Percentiles rank a stretch among this genome's conserved stretches.
Conservation (phyloP, 495 filamentous ascomycete species). For the Penicillium argentinense region DNA sequence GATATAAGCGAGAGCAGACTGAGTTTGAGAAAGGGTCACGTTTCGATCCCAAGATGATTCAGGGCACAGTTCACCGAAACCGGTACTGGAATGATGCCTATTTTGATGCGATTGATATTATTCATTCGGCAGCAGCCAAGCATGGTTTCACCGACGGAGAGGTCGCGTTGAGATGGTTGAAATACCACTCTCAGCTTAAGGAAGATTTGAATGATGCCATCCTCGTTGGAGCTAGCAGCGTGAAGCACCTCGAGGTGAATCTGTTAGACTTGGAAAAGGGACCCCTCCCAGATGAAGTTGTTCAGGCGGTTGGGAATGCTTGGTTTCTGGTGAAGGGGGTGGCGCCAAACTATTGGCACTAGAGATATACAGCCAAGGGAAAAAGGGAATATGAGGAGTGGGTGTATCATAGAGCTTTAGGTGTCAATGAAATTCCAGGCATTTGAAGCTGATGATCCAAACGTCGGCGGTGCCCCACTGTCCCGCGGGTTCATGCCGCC, state of each 20-base stretch:
- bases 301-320: constrained; percentile 8
- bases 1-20: constrained; percentile 23
- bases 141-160: constrained; percentile 34
- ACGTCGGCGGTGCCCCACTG: too few relatives aligned
- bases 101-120: constrained; percentile 41
- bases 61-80: constrained; percentile 37
- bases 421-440: too few relatives aligned
- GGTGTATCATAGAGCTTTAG: too few relatives aligned
- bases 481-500: too few relatives aligned
- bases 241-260: constrained; percentile 33
- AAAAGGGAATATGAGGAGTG: too few relatives aligned
- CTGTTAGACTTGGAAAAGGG: constrained; percentile 39
- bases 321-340: constrained; percentile 13
- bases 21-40: constrained; percentile 41
- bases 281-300: constrained; percentile 29
- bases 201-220: constrained; percentile 35
- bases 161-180: constrained; percentile 40
- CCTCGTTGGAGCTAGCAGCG: constrained; percentile 41
- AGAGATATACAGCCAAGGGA: not conserved
- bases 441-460: too few relatives aligned
- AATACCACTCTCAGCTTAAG: constrained; percentile 32
- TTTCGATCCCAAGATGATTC: constrained; percentile 34
- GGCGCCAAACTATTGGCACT: constrained; percentile 19
- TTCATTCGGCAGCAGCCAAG: constrained; percentile 22
- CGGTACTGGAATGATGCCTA: constrained; percentile 50